Percentiles rank a stretch among this genome's conserved stretches.
These are phyloP conservation scores for Candida tunisiensis DNA, from an alignment of 1,139 yeast genomes.

Conservation along the genomic window DNA sequence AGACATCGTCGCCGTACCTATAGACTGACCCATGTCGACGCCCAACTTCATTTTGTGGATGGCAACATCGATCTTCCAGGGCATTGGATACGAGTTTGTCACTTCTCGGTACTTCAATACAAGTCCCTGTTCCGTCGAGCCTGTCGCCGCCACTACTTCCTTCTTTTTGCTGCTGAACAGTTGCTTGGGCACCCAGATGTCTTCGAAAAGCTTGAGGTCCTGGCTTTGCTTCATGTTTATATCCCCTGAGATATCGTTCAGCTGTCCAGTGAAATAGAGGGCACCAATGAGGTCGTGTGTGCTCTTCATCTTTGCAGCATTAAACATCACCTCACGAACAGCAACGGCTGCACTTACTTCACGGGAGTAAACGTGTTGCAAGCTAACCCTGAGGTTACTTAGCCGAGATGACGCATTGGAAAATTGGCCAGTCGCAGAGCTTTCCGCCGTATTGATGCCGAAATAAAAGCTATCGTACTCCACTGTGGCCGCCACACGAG, in stretches of 20 bases:
- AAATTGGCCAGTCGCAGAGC: conserved; percentile 33
- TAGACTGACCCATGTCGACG: conserved; percentile 69
- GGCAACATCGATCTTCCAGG: conserved; percentile 55
- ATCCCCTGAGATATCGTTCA: conserved; percentile 43
- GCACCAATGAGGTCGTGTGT: conserved; percentile 9
- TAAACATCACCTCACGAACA: conserved; percentile 32
- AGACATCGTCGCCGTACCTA: conserved; percentile 45
- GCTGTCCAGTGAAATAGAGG: conserved; percentile 28
- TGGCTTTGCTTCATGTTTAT: conserved; percentile 74
- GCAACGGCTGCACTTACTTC: conserved; percentile 67
- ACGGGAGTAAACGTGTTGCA: conserved; percentile 83
- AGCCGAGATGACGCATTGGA: not conserved
- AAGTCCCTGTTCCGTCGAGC: conserved; percentile 11
- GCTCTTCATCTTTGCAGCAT: conserved; percentile 14
- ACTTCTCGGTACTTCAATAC: conserved; percentile 42
- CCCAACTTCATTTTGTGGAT: conserved; percentile 35
- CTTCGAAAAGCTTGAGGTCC: conserved; percentile 67
- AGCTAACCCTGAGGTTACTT: conserved; percentile 26
- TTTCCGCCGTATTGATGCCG: conserved; percentile 35
- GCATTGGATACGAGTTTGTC: conserved; percentile 47
- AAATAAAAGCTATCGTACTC: conserved; percentile 50
- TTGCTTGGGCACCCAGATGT: conserved; percentile 55
- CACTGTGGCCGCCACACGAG: conserved; percentile 77
- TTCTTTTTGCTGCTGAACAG: conserved; percentile 2
- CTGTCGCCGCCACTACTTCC: not conserved